Conservation (phyloP, 2,329 filamentous ascomycete genomes). For the Talaromyces sp. region DNA sequence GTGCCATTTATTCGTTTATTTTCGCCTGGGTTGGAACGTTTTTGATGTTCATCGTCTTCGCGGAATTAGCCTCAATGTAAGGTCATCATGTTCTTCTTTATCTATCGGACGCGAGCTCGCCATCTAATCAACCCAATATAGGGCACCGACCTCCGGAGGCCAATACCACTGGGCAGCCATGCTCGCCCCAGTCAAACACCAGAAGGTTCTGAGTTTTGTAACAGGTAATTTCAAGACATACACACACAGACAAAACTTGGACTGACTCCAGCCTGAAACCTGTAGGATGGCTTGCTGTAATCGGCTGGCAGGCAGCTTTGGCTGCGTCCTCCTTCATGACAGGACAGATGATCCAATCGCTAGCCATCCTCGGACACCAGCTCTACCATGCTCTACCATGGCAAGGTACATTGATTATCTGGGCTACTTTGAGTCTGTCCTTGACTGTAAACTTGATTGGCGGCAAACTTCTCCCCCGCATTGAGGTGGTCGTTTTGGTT, state of each 20-base stretch:
- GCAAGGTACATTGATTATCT: conserved; percentile 50
- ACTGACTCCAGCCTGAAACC: conserved; percentile 1
- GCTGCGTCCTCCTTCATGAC: conserved; percentile 36
- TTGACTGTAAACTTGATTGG: conserved; percentile 54
- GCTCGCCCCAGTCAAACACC: conserved; percentile 35
- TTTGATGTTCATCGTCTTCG: conserved; percentile 40
- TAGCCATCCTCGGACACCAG: conserved; percentile 35
- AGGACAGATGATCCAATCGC: conserved; percentile 37
- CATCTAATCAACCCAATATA: conserved; percentile 20
- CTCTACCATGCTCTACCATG: conserved; percentile 23
- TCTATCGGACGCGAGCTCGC: not conserved
- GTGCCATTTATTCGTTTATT: conserved; percentile 41
- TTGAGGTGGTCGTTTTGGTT: conserved; percentile 53
- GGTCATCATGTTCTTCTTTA: conserved; percentile 12
- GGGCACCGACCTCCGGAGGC: conserved; percentile 39
- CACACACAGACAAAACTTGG: not conserved
- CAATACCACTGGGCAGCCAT: conserved; percentile 45
- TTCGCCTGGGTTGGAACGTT: conserved; percentile 39
- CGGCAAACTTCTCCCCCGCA: conserved; percentile 46
- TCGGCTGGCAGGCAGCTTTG: conserved; percentile 40
- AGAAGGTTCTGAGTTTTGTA: conserved; percentile 38
- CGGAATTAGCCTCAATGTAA: conserved; percentile 42
- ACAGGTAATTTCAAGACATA: conserved; percentile 27
- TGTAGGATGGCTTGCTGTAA: conserved; percentile 38
- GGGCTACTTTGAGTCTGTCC: conserved; percentile 48